phyloP scores from a whole-genome alignment of 1,284 basidiomycete genomes.

The Naganishia cerealis region DNA sequence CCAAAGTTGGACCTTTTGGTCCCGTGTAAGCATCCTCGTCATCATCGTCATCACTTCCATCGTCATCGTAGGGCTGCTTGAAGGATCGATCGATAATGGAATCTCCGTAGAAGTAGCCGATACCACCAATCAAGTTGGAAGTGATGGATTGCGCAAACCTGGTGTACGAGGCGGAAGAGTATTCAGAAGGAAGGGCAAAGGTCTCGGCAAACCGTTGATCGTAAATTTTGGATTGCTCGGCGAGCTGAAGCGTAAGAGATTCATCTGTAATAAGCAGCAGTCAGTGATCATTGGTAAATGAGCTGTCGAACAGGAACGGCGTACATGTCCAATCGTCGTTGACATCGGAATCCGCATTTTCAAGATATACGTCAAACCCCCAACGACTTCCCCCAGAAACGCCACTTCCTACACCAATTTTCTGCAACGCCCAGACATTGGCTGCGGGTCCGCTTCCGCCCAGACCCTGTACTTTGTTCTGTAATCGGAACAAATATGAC shows the following conservation, averaged over 20 bases:
- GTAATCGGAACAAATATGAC: conserved; percentile 71
- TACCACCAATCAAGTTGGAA: conserved; percentile 82
- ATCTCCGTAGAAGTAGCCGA: conserved; percentile 91
- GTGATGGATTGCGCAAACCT: conserved; percentile 83
- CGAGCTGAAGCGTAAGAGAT: conserved; percentile 65
- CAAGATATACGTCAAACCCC: conserved; percentile 42
- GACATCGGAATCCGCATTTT: conserved; percentile 28
- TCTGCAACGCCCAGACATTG: conserved; percentile 83
- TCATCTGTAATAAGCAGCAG: conserved; percentile 27
- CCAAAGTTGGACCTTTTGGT: conserved; percentile 44
- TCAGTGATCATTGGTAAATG: not conserved
- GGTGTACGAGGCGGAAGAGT: conserved; percentile 55
- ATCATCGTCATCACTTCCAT: conserved; percentile 61
- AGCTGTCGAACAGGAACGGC: not conserved
- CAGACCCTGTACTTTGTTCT: conserved; percentile 64
- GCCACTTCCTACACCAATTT: conserved; percentile 57
- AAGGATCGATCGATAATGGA: conserved; percentile 82
- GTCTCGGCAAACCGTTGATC: conserved; percentile 65
- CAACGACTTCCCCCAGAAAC: conserved; percentile 32
- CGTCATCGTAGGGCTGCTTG: conserved; percentile 78
- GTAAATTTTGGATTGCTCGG: conserved; percentile 65
- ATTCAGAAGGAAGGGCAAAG: conserved; percentile 67
- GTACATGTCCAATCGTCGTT: conserved; percentile 29
- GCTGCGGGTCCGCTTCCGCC: conserved; percentile 50
- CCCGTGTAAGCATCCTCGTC: conserved; percentile 43